Evolutionary conservation across 495 filamentous ascomycete genomes (phyloP), one percentile per base, ranked within the genome.

Genomic region (Penicillium ochrochloron): DNA sequence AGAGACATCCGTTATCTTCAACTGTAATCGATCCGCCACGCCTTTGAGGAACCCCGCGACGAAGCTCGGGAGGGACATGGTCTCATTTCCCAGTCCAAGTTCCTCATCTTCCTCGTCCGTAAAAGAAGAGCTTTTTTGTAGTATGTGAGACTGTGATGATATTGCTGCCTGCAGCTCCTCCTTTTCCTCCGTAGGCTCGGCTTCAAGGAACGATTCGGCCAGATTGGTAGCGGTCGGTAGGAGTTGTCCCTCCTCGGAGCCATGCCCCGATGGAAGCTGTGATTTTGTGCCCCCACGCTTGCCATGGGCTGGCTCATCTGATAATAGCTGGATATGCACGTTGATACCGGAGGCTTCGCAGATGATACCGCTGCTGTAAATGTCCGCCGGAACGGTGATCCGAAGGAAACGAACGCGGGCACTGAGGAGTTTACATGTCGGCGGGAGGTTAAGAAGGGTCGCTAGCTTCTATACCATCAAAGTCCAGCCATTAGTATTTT

Each of bases 191-290:
- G 74, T 75, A 1, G 93, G 90, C 66, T 97, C 92, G 1, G 92
- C 85, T 66, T 92, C 84, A 15, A 98, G 81, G 75, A 97, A 97
- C 0, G 91, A 96, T 73, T 93, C 84, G 5, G 94, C 94, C 34
- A 98, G 83, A 61, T 94, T 89, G 64, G 89, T 84, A n/a, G 92
- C 86, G 17, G 90, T 92, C 4, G 92, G 92, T 12, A 96, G 57
- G 39, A 70, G 67, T 8, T 72, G 63, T 2, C 69, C 75, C 37
- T 67, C 70, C 10, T 39, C 60, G 19, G 59, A 11, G 15, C 71
- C 68, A 59, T 68, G 66, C 23, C 10, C 44, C 3, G 52, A 37
- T 12, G 34, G 7, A 34, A 29, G 44, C 21, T 29, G 60, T 9
- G 12, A n/a, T 55, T 56, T 65, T 46, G 48, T 60, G 52, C 64